Base-by-base conservation (phyloP, 768 basidiomycete species). In the Leccinum subtestaceum region DNA sequence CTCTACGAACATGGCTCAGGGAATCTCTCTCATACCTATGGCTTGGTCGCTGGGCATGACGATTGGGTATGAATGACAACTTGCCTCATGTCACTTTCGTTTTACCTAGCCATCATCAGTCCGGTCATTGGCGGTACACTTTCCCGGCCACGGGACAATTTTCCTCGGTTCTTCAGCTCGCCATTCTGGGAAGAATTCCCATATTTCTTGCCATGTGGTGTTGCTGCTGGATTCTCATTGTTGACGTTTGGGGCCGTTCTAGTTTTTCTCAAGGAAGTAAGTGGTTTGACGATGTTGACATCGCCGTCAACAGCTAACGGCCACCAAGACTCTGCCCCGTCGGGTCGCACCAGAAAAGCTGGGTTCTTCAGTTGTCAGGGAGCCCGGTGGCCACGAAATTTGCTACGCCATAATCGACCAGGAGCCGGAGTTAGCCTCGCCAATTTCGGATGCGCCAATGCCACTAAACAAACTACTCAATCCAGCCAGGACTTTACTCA, bases 41-140 rank as follows among this genome's bases (percentile, higher is more conserved):
- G 62, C 71, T n/a, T 78, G 69, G 74, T 70, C 70, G 2, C 29
- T 72, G 8, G 75, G 75, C 3, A 63, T 58, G 51, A 71, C 76
- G 5, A 53, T 77, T 5, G 75, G 75, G 77, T 77, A 45, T 49
- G 74, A 52, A 11, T 23, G 23, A 32, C 25, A 1, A 1, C 9
- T 27, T 4, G 8, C 1, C 6, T 2, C 4, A 23, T 50, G 2
- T n/a, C 3, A n/a, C 19, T 2, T 56, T 2, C 11, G 21, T 47
- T 27, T 11, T 19, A 25, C 9, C 49, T 52, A 31, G 56, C 3
- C 12, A 5, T 47, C 47, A 25, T 64, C 59, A 84, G 85, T 12
- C 84, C 85, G 15, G 72, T 86, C 31, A 81, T 86, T 21, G 85
- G 85, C 15, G 85, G 86, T 9, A 75, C 75, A 19, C 75, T 87